Evolutionary conservation across 208 protist genomes (phyloP).

Genomic region (Sergeia podlipaevii): DNA sequence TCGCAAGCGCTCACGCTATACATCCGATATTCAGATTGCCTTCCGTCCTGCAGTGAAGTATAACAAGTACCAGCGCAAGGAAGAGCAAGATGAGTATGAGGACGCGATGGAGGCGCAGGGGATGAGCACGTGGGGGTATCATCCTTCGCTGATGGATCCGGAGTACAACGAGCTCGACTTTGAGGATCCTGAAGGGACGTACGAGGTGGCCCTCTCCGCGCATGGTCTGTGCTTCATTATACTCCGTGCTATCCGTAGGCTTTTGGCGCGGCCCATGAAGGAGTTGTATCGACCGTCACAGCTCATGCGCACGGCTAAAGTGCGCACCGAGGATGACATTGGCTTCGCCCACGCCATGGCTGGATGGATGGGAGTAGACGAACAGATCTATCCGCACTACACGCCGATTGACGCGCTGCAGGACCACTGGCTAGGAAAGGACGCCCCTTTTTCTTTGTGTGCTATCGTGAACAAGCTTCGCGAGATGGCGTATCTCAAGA

Average conservation of each 20-base stretch:
- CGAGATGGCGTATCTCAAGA: constrained; percentile 86
- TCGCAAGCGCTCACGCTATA: constrained; percentile 83
- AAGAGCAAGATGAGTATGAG: constrained; percentile 78
- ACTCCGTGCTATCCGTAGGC: constrained; percentile 58
- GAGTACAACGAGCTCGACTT: constrained; percentile 82
- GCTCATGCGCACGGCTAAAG: constrained; percentile 71
- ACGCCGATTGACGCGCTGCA: constrained; percentile 88
- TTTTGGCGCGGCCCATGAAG: constrained; percentile 71
- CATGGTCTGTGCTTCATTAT: constrained; percentile 79
- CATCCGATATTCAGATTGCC: constrained; percentile 74
- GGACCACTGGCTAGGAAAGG: constrained; percentile 86
- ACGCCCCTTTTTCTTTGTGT: constrained; percentile 81
- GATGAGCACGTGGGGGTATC: constrained; percentile 87
- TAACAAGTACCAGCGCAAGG: constrained; percentile 78
- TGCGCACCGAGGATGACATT: constrained; percentile 65
- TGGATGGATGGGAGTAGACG: constrained; percentile 84
- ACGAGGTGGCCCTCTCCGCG: constrained; percentile 71
- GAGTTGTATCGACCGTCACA: constrained; percentile 88
- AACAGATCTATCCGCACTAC: constrained; percentile 83
- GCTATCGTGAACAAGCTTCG: constrained; percentile 87
- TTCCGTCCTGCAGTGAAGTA: constrained; percentile 79
- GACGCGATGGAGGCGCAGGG: constrained; percentile 54
- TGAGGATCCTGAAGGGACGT: constrained; percentile 79
- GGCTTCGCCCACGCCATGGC: constrained; percentile 78
- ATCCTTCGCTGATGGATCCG: constrained; percentile 78